Conservation (phyloP, 768 basidiomycete genomes). For the Podaxis sp. region DNA sequence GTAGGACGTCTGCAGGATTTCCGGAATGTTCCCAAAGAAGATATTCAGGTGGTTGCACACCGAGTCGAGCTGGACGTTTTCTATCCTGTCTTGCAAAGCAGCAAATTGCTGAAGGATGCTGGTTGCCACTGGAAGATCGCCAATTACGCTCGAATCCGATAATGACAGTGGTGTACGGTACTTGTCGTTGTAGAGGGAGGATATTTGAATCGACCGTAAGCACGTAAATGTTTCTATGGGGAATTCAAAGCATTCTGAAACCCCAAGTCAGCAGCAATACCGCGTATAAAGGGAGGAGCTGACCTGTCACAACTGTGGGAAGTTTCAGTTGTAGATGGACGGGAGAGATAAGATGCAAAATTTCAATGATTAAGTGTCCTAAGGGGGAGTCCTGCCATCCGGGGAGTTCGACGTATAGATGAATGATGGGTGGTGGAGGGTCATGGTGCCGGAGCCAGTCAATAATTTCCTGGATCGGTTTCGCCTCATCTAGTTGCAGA, state of each 20-base stretch:
- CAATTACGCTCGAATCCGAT: background rate
- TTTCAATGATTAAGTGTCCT: background rate
- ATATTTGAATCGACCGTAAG: background rate
- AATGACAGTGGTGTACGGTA: background rate
- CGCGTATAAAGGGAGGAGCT: background rate
- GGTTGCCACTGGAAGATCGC: background rate
- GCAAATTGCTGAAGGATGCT: slow-evolving; percentile 1
- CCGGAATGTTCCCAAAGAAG: background rate
- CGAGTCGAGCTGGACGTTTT: slow-evolving; percentile 1
- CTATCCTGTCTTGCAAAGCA: background rate
- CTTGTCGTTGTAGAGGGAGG: slow-evolving; percentile 6
- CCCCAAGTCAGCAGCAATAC: background rate
- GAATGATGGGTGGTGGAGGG: background rate
- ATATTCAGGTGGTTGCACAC: slow-evolving; percentile 2
- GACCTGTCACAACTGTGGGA: background rate
- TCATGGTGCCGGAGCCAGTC: background rate
- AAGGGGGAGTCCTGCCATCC: background rate
- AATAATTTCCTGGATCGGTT: background rate
- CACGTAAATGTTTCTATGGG: background rate
- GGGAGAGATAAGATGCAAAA: slow-evolving; percentile 1
- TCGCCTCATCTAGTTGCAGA: background rate
- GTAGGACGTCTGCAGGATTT: background rate
- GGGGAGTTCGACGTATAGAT: slow-evolving; percentile 1
- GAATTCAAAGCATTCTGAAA: background rate
- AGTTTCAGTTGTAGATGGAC: slow-evolving; percentile 7